Conservation (phyloP, 106 monocot genomes). For the Allium sativum region DNA sequence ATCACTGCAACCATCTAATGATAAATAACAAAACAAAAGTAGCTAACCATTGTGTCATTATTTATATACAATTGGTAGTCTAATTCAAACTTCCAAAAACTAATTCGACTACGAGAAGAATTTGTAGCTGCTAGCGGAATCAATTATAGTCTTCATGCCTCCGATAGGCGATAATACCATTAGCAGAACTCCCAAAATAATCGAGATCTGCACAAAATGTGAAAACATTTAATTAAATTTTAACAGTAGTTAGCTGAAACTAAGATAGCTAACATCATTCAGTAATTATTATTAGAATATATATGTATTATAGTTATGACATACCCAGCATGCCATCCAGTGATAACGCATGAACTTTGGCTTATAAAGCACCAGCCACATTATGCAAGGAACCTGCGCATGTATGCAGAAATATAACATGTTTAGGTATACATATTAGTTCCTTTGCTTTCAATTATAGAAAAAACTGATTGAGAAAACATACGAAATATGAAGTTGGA, state of each 20-base stretch:
- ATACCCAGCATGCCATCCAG: conserved; percentile 10
- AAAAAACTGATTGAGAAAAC: background rate
- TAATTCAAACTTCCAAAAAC: too few species aligned
- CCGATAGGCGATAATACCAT: conserved; percentile 47
- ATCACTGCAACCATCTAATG: too few species aligned
- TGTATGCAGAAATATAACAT: background rate
- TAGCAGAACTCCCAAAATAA: conserved; percentile 36
- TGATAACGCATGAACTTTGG: conserved; percentile 2
- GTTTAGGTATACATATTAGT: background rate
- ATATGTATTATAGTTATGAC: background rate
- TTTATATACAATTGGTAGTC: too few species aligned
- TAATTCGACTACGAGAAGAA: conserved; percentile 19
- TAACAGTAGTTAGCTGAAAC: too few species aligned
- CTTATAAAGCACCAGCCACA: conserved; percentile 11
- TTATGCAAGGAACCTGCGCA: conserved; percentile 7
- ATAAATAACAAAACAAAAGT: too few species aligned
- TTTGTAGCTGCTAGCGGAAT: conserved; percentile 21
- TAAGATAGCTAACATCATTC: too few species aligned
- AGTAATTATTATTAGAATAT: background rate
- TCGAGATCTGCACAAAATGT: conserved; percentile 26
- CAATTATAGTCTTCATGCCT: conserved; percentile 34
- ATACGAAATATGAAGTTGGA: conserved; percentile 10
- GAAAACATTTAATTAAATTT: background rate
- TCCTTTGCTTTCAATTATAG: background rate
- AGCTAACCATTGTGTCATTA: too few species aligned